Evolutionary conservation across 2,329 filamentous ascomycete species (phyloP).

Genomic region (Penicillium sp.): DNA sequence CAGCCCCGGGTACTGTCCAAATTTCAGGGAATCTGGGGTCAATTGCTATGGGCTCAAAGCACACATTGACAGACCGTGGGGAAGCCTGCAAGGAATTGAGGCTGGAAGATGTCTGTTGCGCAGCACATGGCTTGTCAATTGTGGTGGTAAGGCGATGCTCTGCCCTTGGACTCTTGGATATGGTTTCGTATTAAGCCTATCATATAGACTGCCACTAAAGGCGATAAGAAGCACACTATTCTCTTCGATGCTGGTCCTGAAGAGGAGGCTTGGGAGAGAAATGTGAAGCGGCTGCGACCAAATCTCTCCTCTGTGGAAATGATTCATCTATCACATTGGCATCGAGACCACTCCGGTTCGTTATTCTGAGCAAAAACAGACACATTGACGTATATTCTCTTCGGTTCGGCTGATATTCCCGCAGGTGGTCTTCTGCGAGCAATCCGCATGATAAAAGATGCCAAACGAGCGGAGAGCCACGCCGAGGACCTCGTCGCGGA

Average conservation of each 20-base stretch:
- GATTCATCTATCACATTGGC: conserved; percentile 56
- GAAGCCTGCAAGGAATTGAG: conserved; percentile 47
- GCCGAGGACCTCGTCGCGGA: conserved; percentile 44
- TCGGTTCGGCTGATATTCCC: not conserved
- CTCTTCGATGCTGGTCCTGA: conserved; percentile 58
- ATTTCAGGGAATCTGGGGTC: conserved; percentile 47
- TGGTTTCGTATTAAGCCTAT: not conserved
- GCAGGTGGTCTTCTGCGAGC: conserved; percentile 53
- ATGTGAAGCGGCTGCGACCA: conserved; percentile 46
- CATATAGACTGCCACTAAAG: conserved; percentile 49
- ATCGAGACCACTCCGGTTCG: conserved; percentile 56
- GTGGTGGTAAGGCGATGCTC: conserved; percentile 44
- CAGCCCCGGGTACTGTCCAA: conserved; percentile 46
- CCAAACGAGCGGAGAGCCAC: conserved; percentile 31
- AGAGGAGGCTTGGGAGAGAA: conserved; percentile 53
- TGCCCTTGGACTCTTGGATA: not conserved
- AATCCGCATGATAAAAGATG: conserved; percentile 50
- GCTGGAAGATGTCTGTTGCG: conserved; percentile 55
- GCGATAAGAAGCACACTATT: conserved; percentile 46
- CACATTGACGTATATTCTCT: not conserved
- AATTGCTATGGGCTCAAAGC: conserved; percentile 41
- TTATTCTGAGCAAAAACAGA: not conserved
- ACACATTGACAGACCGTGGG: conserved; percentile 40
- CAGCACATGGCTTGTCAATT: conserved; percentile 56
- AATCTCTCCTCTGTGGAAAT: conserved; percentile 48